These are phyloP conservation scores for Tillandsia leiboldiana DNA, from an alignment of 176 grass and related monocot genomes.

Conservation along the genomic window DNA sequence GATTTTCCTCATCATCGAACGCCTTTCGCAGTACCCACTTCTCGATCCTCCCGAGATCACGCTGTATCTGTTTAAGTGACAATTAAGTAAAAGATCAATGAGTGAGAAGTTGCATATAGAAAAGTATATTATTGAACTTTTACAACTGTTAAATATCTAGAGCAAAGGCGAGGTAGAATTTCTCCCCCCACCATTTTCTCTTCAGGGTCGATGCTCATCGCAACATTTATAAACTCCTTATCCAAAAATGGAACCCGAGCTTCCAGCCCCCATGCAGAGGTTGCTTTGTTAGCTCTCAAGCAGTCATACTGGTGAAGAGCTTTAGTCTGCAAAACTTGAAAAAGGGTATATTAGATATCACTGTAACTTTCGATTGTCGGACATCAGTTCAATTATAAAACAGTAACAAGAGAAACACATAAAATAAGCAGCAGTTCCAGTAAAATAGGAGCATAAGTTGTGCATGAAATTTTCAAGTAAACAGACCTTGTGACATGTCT, in stretches of 20 bases:
- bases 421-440: no score
- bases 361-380: no score
- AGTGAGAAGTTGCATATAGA: no score
- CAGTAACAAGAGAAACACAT: neutral
- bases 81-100: neutral
- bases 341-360: neutral
- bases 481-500: slow-evolving; percentile 81
- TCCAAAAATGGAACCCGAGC: slow-evolving; percentile 92
- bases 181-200: slow-evolving; percentile 54
- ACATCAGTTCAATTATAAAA: neutral
- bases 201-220: slow-evolving; percentile 90
- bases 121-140: neutral
- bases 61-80: slow-evolving; percentile 38
- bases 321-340: slow-evolving; percentile 36
- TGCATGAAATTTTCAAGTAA: no score
- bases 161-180: no score
- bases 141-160: neutral
- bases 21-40: slow-evolving; percentile 94
- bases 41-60: slow-evolving; percentile 55
- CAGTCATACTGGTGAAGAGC: slow-evolving; percentile 92
- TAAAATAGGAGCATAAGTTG: no score
- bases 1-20: slow-evolving; percentile 77
- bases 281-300: slow-evolving; percentile 82
- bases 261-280: slow-evolving; percentile 89
- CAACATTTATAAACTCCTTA: slow-evolving; percentile 81